Evolutionary conservation across 805 yeast genomes (phyloP), one percentile per base, ranked within the genome.

Genomic region (Ogataea polymorpha): DNA sequence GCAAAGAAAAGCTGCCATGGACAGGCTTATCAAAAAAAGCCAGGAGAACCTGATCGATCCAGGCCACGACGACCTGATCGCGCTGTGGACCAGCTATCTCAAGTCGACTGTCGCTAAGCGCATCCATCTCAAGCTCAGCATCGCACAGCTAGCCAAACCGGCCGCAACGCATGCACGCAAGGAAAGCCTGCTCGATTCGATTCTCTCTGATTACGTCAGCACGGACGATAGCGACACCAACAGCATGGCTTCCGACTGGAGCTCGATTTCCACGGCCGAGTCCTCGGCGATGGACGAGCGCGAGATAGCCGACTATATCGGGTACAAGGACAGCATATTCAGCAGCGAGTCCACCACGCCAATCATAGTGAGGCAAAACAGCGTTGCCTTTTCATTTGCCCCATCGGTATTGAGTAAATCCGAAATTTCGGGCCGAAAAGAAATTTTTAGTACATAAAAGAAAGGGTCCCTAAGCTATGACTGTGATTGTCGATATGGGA

Each of bases 81-180:
- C 43, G 5, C 32, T 58, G 15, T 62, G 67, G 67, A 37, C 43
- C 3, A 61, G 60, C 25, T 58, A 55, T 38, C 29, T 62, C 29
- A 54, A 52, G 36, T 39, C 41, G 5, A 52, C 49, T 10, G 45
- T 62, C 14, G 45, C 45, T 16, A 54, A 51, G 32, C 52, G 66
- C 27, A 53, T 62, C 23, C 55, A 49, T 27, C 52, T 62, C 47
- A 58, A 59, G 20, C 24, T 61, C 10, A 63, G 59, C 30, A 42
- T 61, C 27, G 44, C 42, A 12, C 44, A 35, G 16, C 32, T 49
- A 5, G 32, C 43, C 6, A 41, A 28, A 12, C 40, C 42, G 4
- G 24, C 32, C 6, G 39, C 38, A 7, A 39, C 34, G 21, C 42
- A 40, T 34, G 39, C 31, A 17, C 27, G 40, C 23, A 39, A 50